Percentiles rank a stretch among this genome's conserved stretches.
Conservation (phyloP, 345 rosid genomes). For the Gossypium rotundifolium region DNA sequence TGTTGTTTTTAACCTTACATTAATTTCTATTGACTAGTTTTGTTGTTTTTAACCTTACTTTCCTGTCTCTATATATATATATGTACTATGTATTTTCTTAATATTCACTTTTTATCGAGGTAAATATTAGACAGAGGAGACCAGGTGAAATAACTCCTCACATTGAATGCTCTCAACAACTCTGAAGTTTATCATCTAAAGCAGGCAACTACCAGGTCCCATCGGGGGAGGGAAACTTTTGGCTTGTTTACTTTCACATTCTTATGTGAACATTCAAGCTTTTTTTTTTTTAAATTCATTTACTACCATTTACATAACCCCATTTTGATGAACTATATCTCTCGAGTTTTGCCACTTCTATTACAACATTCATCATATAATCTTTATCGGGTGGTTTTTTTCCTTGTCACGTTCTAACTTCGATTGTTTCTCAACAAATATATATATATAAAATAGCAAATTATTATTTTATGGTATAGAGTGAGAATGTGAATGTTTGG, state of each 20-base stretch:
- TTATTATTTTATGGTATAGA: not conserved
- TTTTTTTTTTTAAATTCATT: not conserved
- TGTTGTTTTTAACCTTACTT: not conserved
- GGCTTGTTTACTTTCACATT: slow-evolving; percentile 28
- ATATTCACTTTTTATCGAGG: not conserved
- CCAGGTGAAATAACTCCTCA: slow-evolving; percentile 32
- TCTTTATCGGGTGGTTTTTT: not conserved
- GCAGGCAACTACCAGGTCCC: slow-evolving; percentile 43
- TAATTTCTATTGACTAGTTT: not conserved
- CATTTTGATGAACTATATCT: not conserved
- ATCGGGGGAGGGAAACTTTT: slow-evolving; percentile 18
- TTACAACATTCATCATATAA: not conserved
- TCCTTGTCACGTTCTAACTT: not conserved
- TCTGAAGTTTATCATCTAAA: slow-evolving; percentile 32
- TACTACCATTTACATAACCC: not conserved
- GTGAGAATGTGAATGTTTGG: slow-evolving; percentile 22
- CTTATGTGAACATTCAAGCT: slow-evolving; percentile 5
- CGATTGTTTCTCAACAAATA: not conserved
- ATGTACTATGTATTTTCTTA: not conserved
- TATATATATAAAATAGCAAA: not conserved
- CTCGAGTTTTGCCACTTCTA: not conserved
- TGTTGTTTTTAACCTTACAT: not conserved
- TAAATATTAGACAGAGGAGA: not conserved
- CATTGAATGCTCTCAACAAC: slow-evolving; percentile 73
- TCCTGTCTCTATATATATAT: not conserved